Evolutionary conservation across 2,329 filamentous ascomycete species (phyloP).

Genomic region (Cercospora nicotianae): DNA sequence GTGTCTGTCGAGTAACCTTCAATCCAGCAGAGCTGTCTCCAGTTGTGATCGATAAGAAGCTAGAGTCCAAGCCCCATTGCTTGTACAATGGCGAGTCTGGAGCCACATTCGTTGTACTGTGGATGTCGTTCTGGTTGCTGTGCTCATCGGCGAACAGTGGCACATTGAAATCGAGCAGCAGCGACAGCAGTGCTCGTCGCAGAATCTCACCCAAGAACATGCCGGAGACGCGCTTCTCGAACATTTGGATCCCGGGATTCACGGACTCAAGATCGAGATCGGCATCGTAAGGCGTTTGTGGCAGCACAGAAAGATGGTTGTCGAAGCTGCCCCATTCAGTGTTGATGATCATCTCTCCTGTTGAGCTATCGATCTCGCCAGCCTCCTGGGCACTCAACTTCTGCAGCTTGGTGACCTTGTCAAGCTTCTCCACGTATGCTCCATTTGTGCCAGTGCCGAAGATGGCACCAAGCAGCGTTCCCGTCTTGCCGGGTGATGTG

Average conservation of each 20-base stretch:
- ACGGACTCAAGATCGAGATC: slow-evolving; percentile 75
- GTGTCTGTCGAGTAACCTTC: slow-evolving; percentile 70
- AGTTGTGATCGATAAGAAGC: slow-evolving; percentile 83
- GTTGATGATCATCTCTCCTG: slow-evolving; percentile 96
- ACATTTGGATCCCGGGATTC: slow-evolving; percentile 96
- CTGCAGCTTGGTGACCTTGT: slow-evolving; percentile 76
- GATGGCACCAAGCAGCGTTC: slow-evolving; percentile 89
- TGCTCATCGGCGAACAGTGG: slow-evolving; percentile 75
- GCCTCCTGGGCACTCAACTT: slow-evolving; percentile 43
- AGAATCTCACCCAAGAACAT: slow-evolving; percentile 98
- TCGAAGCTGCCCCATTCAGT: slow-evolving; percentile 99
- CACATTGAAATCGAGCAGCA: slow-evolving; percentile 66
- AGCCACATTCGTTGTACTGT: slow-evolving; percentile 69
- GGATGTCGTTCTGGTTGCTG: slow-evolving; percentile 66
- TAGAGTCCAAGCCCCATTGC: slow-evolving; percentile 88
- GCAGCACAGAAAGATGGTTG: slow-evolving; percentile 84
- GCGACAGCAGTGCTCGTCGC: slow-evolving; percentile 69
- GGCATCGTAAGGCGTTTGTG: slow-evolving; percentile 78
- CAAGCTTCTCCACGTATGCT: slow-evolving; percentile 90
- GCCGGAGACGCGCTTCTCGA: slow-evolving; percentile 95
- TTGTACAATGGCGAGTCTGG: slow-evolving; percentile 67
- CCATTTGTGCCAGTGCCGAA: slow-evolving; percentile 98
- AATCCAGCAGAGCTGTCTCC: slow-evolving; percentile 74
- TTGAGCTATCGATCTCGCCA: slow-evolving; percentile 70
- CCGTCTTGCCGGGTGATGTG: slow-evolving; percentile 81